A percentile compares a stretch with the other conserved stretches of the same genome.
phyloP scores from a whole-genome alignment of 208 protist species.

The Trichomonas vaginalis region DNA sequence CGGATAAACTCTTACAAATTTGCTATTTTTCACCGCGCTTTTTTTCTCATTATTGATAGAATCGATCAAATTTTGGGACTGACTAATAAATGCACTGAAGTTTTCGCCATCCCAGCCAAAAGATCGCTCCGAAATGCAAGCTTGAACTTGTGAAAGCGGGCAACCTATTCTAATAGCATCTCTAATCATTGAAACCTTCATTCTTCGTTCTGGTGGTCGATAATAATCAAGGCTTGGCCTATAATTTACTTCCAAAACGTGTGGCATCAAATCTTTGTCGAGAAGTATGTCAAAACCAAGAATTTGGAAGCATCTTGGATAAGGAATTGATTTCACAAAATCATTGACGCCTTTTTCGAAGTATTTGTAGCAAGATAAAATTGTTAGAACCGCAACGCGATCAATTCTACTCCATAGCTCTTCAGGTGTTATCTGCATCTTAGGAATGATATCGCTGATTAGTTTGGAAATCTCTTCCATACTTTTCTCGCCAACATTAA shows the following conservation, averaged over 20 bases:
- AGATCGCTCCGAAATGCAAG: neutral
- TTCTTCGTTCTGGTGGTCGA: neutral
- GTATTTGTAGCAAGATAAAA: neutral
- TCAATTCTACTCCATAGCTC: neutral
- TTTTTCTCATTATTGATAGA: neutral
- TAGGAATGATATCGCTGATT: neutral
- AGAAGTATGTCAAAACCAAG: conserved; percentile 82
- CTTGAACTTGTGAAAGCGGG: neutral
- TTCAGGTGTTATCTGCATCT: neutral
- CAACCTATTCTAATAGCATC: neutral
- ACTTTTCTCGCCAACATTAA: neutral
- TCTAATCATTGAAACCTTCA: neutral
- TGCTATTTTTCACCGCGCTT: neutral
- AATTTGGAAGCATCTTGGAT: conserved; percentile 65
- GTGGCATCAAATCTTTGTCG: conserved; percentile 64
- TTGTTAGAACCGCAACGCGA: neutral
- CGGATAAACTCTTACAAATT: neutral
- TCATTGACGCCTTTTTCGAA: neutral
- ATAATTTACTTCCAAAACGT: conserved; percentile 85
- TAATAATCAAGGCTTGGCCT: conserved; percentile 59
- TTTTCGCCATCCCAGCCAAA: neutral
- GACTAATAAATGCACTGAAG: neutral
- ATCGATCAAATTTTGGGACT: neutral
- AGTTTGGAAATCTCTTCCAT: no score
- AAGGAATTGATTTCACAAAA: neutral